These are phyloP conservation scores for Microstegium vimineum DNA, from an alignment of 176 grass and related monocot genomes.

Conservation along the genomic window DNA sequence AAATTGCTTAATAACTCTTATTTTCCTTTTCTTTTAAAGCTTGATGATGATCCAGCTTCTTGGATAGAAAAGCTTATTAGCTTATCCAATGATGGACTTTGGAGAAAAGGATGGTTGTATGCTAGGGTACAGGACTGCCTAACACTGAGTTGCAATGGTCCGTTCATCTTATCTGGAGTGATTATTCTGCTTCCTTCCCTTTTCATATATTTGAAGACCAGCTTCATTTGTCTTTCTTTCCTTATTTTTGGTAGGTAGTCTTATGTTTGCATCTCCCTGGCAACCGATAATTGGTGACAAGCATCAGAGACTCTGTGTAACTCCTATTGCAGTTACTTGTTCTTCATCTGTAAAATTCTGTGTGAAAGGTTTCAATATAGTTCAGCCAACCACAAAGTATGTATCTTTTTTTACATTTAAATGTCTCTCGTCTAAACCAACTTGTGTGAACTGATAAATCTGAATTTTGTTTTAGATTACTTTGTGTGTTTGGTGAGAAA, in stretches of 20 bases:
- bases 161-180: conserved; percentile 23
- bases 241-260: conserved; percentile 47
- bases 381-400: conserved; percentile 65
- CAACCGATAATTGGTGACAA: conserved; percentile 37
- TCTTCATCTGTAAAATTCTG: conserved; percentile 52
- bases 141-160: conserved; percentile 69
- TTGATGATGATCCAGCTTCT: conserved; percentile 47
- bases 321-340: conserved; percentile 66
- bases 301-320: conserved; percentile 48
- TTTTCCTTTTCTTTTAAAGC: conserved; percentile 37
- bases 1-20: conserved; percentile 2
- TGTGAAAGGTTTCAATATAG: conserved; percentile 77
- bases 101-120: conserved; percentile 73
- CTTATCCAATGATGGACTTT: conserved; percentile 44
- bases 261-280: conserved; percentile 60
- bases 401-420: not conserved
- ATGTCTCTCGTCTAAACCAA: not conserved
- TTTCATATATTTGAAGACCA: not conserved
- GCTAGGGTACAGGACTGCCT: conserved; percentile 54
- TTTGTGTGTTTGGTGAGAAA: conserved; percentile 75
- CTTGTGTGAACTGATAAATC: not conserved
- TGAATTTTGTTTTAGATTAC: conserved; percentile 46
- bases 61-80: conserved; percentile 64
- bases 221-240: conserved; percentile 12
- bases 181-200: not conserved